Conservation (phyloP, 371 early-diverging fungal genomes). For the Mortierella sp. region DNA sequence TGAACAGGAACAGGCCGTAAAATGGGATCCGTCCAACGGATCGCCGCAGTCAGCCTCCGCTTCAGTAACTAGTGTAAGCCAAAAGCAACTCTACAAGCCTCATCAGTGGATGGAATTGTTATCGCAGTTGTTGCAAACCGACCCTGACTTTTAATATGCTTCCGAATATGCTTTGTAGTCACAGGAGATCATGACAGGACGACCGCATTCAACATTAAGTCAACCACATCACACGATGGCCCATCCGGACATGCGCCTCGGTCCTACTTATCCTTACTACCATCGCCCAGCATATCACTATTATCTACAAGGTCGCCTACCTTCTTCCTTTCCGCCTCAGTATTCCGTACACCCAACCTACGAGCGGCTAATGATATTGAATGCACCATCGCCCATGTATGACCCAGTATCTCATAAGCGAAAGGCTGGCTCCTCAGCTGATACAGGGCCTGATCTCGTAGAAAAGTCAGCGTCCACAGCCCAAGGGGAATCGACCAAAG, state of each 20-base stretch:
- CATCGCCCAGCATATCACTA: not conserved
- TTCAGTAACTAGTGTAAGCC: not conserved
- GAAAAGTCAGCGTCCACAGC: too few relatives aligned
- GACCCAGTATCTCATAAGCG: too few relatives aligned
- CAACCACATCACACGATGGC: not conserved
- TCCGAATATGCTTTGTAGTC: too few relatives aligned
- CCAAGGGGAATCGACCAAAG: not conserved
- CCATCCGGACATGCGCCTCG: not conserved
- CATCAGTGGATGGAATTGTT: not conserved
- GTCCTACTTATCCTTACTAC: not conserved
- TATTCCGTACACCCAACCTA: not conserved
- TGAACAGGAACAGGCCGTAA: conserved; percentile 18
- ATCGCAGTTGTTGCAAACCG: not conserved
- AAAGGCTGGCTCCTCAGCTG: too few relatives aligned
- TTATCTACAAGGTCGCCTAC: not conserved
- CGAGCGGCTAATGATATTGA: not conserved
- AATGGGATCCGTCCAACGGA: conserved; percentile 13
- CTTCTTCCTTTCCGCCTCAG: not conserved
- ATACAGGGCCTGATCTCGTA: too few relatives aligned
- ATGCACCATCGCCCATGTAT: too few relatives aligned
- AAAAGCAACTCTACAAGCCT: not conserved
- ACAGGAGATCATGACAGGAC: not conserved
- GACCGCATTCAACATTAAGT: not conserved
- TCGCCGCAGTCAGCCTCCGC: not conserved
- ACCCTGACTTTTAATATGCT: not conserved